Percentiles rank a stretch among this genome's conserved stretches.
phyloP scores from a whole-genome alignment of 2,329 filamentous ascomycete species.

The Metarhizium rileyi region DNA sequence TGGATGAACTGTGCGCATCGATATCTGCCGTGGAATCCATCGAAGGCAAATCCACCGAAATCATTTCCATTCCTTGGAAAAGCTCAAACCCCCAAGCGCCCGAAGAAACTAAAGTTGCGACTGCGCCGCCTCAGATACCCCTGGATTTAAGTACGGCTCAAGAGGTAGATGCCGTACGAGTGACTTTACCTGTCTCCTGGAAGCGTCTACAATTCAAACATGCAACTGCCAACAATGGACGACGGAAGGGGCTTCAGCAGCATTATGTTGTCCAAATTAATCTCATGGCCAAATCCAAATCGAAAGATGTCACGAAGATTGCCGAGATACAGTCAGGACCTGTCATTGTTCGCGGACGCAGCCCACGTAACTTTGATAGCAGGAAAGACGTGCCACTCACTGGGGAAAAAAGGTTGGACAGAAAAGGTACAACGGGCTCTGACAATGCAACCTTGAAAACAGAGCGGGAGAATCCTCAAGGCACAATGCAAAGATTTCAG shows the following conservation, averaged over 20 bases:
- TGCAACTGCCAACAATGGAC: conserved; percentile 90
- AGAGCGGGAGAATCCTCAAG: conserved; percentile 22
- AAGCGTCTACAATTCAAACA: conserved; percentile 93
- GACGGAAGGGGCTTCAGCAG: conserved; percentile 88
- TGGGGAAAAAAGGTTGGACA: conserved; percentile 37
- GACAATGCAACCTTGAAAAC: conserved; percentile 23
- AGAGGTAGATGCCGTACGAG: conserved; percentile 68
- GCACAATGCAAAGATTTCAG: conserved; percentile 21
- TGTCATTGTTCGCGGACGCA: conserved; percentile 90
- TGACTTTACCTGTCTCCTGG: conserved; percentile 81
- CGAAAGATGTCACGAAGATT: conserved; percentile 59
- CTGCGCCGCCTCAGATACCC: conserved; percentile 43
- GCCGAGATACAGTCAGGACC: conserved; percentile 83
- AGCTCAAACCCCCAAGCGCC: conserved; percentile 50
- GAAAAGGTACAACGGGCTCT: conserved; percentile 30
- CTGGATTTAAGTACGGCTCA: conserved; percentile 48
- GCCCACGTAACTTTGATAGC: conserved; percentile 88
- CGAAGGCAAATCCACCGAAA: conserved; percentile 83
- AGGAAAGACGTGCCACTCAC: conserved; percentile 75
- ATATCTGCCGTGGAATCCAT: conserved; percentile 87
- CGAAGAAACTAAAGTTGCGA: conserved; percentile 39
- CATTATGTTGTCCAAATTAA: conserved; percentile 87
- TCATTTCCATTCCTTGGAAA: conserved; percentile 96
- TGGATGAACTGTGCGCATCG: conserved; percentile 68
- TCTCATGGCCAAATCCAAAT: conserved; percentile 64